These are phyloP conservation scores for Trichoderma asperellum DNA, from an alignment of 2,329 filamentous ascomycete genomes.

Conservation along the genomic window DNA sequence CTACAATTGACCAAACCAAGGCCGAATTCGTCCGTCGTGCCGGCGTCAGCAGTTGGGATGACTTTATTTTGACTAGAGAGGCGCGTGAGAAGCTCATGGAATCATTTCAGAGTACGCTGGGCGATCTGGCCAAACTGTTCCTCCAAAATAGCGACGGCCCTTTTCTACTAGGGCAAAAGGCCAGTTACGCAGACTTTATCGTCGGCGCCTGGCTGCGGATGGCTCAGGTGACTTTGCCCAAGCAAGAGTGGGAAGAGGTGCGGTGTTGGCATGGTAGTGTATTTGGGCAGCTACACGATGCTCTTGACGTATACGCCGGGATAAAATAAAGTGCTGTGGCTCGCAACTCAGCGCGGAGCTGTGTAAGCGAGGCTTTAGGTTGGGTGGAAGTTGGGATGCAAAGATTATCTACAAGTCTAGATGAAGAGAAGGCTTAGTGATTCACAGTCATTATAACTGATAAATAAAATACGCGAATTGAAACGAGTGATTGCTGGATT, in stretches of 20 bases:
- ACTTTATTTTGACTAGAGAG: conserved; percentile 46
- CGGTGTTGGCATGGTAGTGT: conserved; percentile 54
- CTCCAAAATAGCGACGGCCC: conserved; percentile 46
- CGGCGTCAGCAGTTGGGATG: conserved; percentile 50
- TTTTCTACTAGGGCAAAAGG: conserved; percentile 51
- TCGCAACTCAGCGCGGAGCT: background rate
- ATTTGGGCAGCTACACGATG: conserved; percentile 56
- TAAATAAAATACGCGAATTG: too few relatives aligned
- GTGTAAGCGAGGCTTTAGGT: background rate
- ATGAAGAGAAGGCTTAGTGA: background rate
- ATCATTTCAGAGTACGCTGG: conserved; percentile 49
- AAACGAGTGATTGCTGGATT: too few relatives aligned
- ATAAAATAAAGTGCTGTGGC: conserved; percentile 33
- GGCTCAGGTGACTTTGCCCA: conserved; percentile 45
- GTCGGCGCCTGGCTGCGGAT: conserved; percentile 61
- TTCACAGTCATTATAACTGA: background rate
- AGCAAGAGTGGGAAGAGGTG: conserved; percentile 52
- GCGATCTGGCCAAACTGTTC: conserved; percentile 49
- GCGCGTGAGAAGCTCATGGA: conserved; percentile 43
- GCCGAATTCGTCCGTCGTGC: conserved; percentile 55
- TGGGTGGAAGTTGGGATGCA: too few relatives aligned
- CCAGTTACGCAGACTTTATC: conserved; percentile 60
- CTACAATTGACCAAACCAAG: conserved; percentile 48
- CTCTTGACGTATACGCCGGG: conserved; percentile 44
- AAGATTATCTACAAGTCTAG: too few relatives aligned